Evolutionary conservation across 2,329 filamentous ascomycete genomes (phyloP).

Genomic region (Pyrenophora teres): DNA sequence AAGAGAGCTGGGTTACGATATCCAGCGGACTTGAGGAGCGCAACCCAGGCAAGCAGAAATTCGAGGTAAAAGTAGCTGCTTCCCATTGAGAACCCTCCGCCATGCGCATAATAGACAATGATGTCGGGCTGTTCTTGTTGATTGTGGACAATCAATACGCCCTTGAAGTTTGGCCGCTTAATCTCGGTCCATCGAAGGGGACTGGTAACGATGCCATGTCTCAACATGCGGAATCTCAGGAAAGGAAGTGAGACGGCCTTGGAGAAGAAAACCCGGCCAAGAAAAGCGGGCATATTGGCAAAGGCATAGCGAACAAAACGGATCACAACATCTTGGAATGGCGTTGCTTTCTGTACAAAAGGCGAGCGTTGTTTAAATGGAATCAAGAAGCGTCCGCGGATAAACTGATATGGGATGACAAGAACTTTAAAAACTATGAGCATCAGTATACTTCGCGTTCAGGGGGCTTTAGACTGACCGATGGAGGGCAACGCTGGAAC

Average conservation of each 20-base stretch:
- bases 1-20: conserved; percentile 79
- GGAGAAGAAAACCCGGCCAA: conserved; percentile 78
- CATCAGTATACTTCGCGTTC: conserved; percentile 27
- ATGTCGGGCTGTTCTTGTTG: conserved; percentile 68
- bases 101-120: conserved; percentile 82
- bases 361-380: conserved; percentile 55
- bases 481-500: conserved; percentile 71
- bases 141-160: conserved; percentile 72
- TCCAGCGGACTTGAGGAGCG: conserved; percentile 65
- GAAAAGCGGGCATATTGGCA: conserved; percentile 67
- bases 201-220: conserved; percentile 68
- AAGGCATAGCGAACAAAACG: conserved; percentile 80
- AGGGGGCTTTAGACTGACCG: conserved; percentile 52
- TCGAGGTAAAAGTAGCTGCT: conserved; percentile 81
- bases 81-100: conserved; percentile 83
- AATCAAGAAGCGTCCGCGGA: conserved; percentile 62
- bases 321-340: conserved; percentile 78
- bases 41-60: conserved; percentile 75
- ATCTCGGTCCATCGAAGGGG: conserved; percentile 69
- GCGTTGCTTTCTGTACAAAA: conserved; percentile 71
- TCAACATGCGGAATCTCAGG: conserved; percentile 73
- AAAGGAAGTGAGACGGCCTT: conserved; percentile 75
- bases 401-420: conserved; percentile 62
- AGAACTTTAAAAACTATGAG: conserved; percentile 55
- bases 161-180: conserved; percentile 60